Base-by-base conservation (phyloP, 169 alveolate genomes). In the Pseudocohnilembus persalinus region DNA sequence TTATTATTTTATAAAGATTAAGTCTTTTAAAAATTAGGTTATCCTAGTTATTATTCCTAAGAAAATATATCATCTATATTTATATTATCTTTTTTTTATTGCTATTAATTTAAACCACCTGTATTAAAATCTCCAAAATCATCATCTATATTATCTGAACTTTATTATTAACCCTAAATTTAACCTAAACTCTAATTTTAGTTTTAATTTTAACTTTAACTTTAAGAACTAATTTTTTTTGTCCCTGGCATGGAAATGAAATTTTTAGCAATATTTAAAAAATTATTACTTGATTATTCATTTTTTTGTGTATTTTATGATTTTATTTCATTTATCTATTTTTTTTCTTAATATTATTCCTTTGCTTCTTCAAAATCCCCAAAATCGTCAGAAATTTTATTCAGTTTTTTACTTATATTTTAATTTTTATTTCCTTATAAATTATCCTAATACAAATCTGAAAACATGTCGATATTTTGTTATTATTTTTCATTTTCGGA, bases 111-210 rank as follows among this genome's bases (percentile, higher is more conserved):
- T n/a, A n/a, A n/a, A 16, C 33, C 33, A 75, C 33, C 80, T 31
- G 80, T 75, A 26, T 75, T 64, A 27, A 64, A 75, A 30, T 77
- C 82, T 29, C 34, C 82, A 11, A 77, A 77, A 77, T 77, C 82
- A 16, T 77, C 82, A 33, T 77, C 82, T 1, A 68, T 0, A 77
- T 77, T 72, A 76, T 35, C n/a, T n/a, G n/a, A n/a, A n/a, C n/a
- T n/a, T n/a, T n/a, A n/a, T n/a, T n/a, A n/a, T n/a, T n/a, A n/a
- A n/a, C n/a, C n/a, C n/a, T n/a, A n/a, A n/a, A 29, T 29, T 73
- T 73, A 73, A 73, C 27, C 35, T 31, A 73, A 73, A 33, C 77
- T 25, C 31, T 73, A 73, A 73, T 25, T 29, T 31, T 73, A 4
- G 24, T 64, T 26, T 64, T 64, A 64, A 64, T 64, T 20, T 20